These are phyloP conservation scores for Chiua virens DNA, from an alignment of 768 basidiomycete species.

Conservation along the genomic window DNA sequence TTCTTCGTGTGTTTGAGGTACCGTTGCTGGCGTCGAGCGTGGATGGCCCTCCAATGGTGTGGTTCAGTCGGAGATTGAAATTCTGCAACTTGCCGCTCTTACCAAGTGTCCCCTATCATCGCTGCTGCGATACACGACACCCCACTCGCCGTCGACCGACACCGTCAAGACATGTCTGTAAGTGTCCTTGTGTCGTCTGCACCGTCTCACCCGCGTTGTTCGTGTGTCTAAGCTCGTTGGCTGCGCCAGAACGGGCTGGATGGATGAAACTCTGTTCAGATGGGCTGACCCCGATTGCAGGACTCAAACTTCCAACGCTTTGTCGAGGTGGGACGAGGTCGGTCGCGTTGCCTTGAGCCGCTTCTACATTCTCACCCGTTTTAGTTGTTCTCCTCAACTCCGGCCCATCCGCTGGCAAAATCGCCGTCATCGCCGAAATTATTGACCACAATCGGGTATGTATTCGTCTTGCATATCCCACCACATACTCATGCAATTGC, in stretches of 20 bases:
- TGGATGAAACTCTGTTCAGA: conserved; percentile 2
- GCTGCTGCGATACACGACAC: neutral
- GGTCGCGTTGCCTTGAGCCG: neutral
- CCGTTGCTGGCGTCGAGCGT: conserved; percentile 21
- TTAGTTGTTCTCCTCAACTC: conserved; percentile 88
- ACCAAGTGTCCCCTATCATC: neutral
- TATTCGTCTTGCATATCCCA: no score
- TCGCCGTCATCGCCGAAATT: conserved; percentile 95
- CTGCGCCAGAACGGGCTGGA: conserved; percentile 11
- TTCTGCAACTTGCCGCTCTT: neutral
- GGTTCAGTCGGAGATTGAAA: conserved; percentile 21
- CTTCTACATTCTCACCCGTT: neutral
- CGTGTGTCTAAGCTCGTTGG: fast-evolving
- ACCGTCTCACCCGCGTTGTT: neutral
- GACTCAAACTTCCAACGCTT: conserved; percentile 94
- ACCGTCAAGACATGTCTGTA: conserved; percentile 21
- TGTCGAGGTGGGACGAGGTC: conserved; percentile 96
- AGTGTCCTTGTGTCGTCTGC: neutral
- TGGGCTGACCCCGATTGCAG: conserved; percentile 35
- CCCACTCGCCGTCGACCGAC: neutral
- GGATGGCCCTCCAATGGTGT: neutral
- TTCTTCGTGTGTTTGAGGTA: conserved; percentile 16
- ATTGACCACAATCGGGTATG: conserved; percentile 97
- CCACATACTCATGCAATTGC: neutral
- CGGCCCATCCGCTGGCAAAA: conserved; percentile 82